Evolutionary conservation across 23 red algal species (phyloP), one percentile per base, ranked within the genome.

Genomic region (Agarophyton chilense): DNA sequence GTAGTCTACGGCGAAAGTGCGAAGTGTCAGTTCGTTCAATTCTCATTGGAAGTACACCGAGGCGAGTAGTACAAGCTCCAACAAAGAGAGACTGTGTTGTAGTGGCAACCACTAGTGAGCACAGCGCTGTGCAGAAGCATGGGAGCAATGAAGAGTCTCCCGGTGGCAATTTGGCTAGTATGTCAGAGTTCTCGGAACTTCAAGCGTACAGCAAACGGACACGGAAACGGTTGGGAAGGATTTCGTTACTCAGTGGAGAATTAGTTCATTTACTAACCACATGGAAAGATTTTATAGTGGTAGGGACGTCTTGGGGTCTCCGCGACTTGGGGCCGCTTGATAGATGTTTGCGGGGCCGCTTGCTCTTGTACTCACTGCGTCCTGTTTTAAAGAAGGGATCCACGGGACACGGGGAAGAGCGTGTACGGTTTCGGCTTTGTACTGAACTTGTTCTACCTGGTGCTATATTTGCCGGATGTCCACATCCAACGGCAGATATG

Each of bases 21-120:
- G 71, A 89, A 36, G 85, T 89, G 3, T 89, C 85, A 2, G 71
- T 89, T 24, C 85, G 85, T 32, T 78, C 85, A 63, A 78, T 89
- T 22, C 85, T 74, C 55, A 38, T 89, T 42, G 85, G 85, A 21
- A 33, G 35, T 16, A 89, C 85, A 25, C 85, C 85, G 35, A 45
- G 85, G 26, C 50, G 85, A 29, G 72, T 89, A 19, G 71, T 55
- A 40, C 26, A 66, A 44, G 47, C 71, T 39, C 67, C 71, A 42
- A 50, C 38, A 38, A 42, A 53, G n/a, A 60, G 40, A 39, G 26
- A 89, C 50, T 89, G 43, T 66, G 43, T 89, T 26, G 49, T 89
- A 18, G 85, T 89, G 34, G 85, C 85, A 21, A 78, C 85, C 10
- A 76, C 50, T 33, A 49, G 12, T 9, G 64, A 87, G 26, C 51